Base-by-base conservation (phyloP, 306 rosid species). In the Sicyos edulis region DNA sequence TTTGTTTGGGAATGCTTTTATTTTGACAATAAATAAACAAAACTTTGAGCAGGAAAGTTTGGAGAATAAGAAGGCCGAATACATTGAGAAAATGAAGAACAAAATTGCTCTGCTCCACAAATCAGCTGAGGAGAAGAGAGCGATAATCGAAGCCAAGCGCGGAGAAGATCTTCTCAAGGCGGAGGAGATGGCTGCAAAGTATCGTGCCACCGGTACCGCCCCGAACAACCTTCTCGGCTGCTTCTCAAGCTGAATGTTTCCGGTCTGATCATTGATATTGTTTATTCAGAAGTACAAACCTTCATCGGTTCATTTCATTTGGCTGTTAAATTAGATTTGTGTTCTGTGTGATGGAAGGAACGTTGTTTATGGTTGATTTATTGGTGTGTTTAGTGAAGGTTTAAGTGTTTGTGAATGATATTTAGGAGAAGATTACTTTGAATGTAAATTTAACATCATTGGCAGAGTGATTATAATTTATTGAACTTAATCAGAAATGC, bases 101-200 rank as follows among this genome's bases (percentile, higher is more conserved):
- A 87, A 88, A 79, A 80, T 89, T 56, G 99, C 88, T 76, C 14
- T 73, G 34, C 63, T 91, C 45, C 96, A 95, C 85, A 89, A 76
- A 70, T 52, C 59, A 19, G 97, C 96, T 50, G 99, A 95, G 78
- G 97, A 91, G 75, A 87, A 80, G 86, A 91, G 80, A 83, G 99
- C 96, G n/a, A 0, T 17, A 0, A 83, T 83, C 80, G 99, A 89
- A 77, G 99, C 99, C 44, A 82, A 75, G 60, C 83, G 81, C 12
- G 95, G 88, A 15, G 92, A 88, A 79, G 99, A 86, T 34, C 53
- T 83, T 71, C 89, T 89, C 76, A 91, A 89, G 86, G 95, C 92
- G 8, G 99, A 91, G 83, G 97, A 95, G 80, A 24, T 47, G 8
- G 88, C 92, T 73, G 96, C 95, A 52, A 95, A 95, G 72, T 79